Percentiles rank a stretch among this genome's conserved stretches.
phyloP scores from a whole-genome alignment of 2,329 filamentous ascomycete genomes.

The Colletotrichum orbiculare region DNA sequence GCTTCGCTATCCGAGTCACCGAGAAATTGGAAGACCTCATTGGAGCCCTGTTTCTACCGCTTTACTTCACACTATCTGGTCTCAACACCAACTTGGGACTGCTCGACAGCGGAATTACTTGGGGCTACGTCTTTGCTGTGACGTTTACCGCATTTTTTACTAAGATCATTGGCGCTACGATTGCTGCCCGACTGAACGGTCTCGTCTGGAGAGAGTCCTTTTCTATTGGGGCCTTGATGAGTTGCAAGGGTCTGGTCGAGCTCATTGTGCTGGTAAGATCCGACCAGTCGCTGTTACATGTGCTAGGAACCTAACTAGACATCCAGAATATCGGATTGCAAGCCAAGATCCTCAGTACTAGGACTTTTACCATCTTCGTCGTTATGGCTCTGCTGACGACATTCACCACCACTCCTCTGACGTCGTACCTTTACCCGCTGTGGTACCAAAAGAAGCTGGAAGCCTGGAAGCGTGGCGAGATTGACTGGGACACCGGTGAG shows the following conservation, averaged over 20 bases:
- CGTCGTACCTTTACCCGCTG: slow-evolving; percentile 73
- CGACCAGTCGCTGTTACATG: too few species aligned
- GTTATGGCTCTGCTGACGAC: slow-evolving; percentile 86
- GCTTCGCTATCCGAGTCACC: slow-evolving; percentile 89
- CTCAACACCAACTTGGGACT: slow-evolving; percentile 83
- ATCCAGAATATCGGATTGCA: slow-evolving; percentile 71
- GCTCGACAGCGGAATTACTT: slow-evolving; percentile 78
- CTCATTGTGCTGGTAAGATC: slow-evolving; percentile 72
- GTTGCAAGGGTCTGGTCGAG: slow-evolving; percentile 87
- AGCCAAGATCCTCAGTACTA: slow-evolving; percentile 77
- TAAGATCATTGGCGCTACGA: slow-evolving; percentile 79
- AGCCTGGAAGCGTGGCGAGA: slow-evolving; percentile 74
- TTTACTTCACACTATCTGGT: slow-evolving; percentile 87
- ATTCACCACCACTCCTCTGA: slow-evolving; percentile 78
- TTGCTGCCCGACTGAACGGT: slow-evolving; percentile 76
- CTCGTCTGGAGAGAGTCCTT: slow-evolving; percentile 85
- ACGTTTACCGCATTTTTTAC: slow-evolving; percentile 79
- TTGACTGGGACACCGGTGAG: slow-evolving; percentile 71
- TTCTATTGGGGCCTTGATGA: slow-evolving; percentile 85
- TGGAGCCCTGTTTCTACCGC: slow-evolving; percentile 82
- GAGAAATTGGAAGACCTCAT: slow-evolving; percentile 96
- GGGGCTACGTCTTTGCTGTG: slow-evolving; percentile 87
- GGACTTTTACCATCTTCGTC: slow-evolving; percentile 85
- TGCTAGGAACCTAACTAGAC: slow-evolving; percentile 58
- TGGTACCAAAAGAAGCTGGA: slow-evolving; percentile 52